Evolutionary conservation across 2,329 filamentous ascomycete genomes (phyloP).

Genomic region (Chaetomiaceae sp.): DNA sequence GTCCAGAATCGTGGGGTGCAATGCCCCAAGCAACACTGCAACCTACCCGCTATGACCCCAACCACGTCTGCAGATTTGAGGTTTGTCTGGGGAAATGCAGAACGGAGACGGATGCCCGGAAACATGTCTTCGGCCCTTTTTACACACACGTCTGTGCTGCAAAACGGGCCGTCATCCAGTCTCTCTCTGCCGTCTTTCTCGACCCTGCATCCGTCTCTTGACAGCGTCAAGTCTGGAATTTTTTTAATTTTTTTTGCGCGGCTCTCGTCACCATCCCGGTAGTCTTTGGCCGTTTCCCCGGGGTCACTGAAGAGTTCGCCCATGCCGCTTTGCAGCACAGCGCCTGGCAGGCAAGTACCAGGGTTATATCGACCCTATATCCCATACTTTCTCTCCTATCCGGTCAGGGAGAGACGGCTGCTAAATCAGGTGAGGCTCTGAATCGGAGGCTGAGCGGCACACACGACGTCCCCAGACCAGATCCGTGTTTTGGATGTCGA

Average conservation of each 20-base stretch:
- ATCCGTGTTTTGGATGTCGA: constrained; percentile 27
- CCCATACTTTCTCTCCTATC: constrained; percentile 7
- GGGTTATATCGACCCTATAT: neutral
- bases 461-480: constrained; percentile 24
- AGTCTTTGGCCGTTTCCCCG: neutral
- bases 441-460: constrained; percentile 7
- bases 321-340: neutral
- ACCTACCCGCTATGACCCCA: constrained; percentile 21
- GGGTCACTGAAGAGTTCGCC: neutral
- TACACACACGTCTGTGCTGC: constrained; percentile 8
- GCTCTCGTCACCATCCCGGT: too few relatives aligned
- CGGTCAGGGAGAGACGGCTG: constrained; percentile 27
- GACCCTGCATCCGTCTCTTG: neutral
- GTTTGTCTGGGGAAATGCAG: constrained; percentile 17
- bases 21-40: constrained; percentile 8
- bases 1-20: constrained; percentile 1
- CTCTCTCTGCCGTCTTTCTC: neutral
- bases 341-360: neutral
- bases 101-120: neutral
- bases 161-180: constrained; percentile 4
- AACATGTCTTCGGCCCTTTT: neutral
- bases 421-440: constrained; percentile 25
- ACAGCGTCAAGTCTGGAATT: neutral
- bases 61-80: constrained; percentile 10
- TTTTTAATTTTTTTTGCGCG: too few relatives aligned